Evolutionary conservation across 495 filamentous ascomycete genomes (phyloP).

Genomic region (Aspergillus sclerotioniger): DNA sequence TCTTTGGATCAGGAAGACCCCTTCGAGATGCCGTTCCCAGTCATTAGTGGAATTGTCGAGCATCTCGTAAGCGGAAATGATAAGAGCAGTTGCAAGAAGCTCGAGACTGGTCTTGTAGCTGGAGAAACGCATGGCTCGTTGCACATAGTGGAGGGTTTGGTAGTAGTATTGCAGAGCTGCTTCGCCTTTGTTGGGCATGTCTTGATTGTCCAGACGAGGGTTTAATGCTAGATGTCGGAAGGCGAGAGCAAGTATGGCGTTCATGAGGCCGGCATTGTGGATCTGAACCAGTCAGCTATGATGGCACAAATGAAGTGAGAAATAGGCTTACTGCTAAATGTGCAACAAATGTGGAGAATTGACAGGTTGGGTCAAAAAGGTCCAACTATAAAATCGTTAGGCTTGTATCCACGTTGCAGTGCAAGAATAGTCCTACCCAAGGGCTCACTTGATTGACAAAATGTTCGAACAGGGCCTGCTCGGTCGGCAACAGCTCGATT

Average conservation of each 20-base stretch:
- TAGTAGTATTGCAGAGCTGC: constrained; percentile 23
- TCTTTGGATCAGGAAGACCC: constrained; percentile 15
- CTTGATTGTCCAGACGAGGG: constrained; percentile 4
- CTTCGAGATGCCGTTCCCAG: constrained; percentile 17
- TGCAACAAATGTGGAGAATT: constrained; percentile 19
- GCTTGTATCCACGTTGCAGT: background rate
- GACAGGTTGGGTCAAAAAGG: constrained; percentile 18
- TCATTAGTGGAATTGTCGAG: constrained; percentile 12
- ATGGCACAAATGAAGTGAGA: too few species aligned
- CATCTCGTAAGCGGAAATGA: constrained; percentile 19
- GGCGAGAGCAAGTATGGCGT: constrained; percentile 17
- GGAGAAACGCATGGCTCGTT: constrained; percentile 5
- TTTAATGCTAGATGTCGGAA: constrained; percentile 16
- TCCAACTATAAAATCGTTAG: constrained; percentile 6
- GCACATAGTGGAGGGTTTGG: constrained; percentile 20
- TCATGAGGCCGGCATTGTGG: constrained; percentile 18
- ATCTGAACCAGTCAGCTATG: background rate
- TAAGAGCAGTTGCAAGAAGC: constrained; percentile 11
- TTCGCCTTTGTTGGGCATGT: background rate
- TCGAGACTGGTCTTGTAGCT: constrained; percentile 9
- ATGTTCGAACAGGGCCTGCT: constrained; percentile 17
- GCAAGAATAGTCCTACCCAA: constrained; percentile 15
- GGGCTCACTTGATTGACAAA: constrained; percentile 21
- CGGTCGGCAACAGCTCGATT: constrained; percentile 14
- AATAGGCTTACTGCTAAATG: constrained; percentile 15